Percentiles rank a stretch among this genome's conserved stretches.
phyloP scores from a whole-genome alignment of 2,329 filamentous ascomycete genomes.

The Cordyceps farinosa region DNA sequence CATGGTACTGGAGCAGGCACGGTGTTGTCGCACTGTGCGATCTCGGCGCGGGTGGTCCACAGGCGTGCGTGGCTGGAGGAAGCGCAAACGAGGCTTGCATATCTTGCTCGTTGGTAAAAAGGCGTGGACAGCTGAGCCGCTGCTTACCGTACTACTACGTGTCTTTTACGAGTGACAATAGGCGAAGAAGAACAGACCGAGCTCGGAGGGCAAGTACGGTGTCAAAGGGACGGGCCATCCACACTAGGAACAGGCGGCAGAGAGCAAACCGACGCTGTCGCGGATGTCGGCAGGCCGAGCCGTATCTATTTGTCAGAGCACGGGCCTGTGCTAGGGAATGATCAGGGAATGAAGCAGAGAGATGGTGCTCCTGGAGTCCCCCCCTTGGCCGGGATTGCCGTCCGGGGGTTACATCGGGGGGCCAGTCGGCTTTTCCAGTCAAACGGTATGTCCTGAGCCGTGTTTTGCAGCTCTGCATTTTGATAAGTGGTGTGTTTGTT shows the following conservation, averaged over 20 bases:
- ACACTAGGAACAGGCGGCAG: not conserved
- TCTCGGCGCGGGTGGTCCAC: not conserved
- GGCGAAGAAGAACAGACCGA: too few species aligned
- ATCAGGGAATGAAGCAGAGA: not conserved
- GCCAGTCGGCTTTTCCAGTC: not conserved
- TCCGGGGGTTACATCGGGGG: constrained; percentile 5
- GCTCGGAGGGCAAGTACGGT: not conserved
- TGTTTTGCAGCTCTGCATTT: not conserved
- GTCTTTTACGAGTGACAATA: not conserved
- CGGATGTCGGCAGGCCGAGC: constrained; percentile 1
- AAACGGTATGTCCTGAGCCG: not conserved
- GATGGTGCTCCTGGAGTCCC: not conserved
- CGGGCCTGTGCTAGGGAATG: not conserved
- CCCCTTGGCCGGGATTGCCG: not conserved
- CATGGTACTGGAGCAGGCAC: not conserved
- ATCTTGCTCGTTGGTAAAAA: not conserved
- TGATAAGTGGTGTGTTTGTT: too few species aligned
- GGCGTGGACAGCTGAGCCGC: not conserved
- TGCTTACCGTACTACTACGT: not conserved
- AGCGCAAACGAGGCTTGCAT: constrained; percentile 1
- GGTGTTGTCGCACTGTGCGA: constrained; percentile 8
- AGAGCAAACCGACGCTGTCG: not conserved
- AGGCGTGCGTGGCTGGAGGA: constrained; percentile 7
- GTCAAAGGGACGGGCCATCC: not conserved
- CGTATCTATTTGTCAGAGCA: not conserved